A percentile compares a stretch with the other conserved stretches of the same genome.
Evolutionary conservation across 1,284 basidiomycete species (phyloP).

Genomic region (Wolfiporia cocos): DNA sequence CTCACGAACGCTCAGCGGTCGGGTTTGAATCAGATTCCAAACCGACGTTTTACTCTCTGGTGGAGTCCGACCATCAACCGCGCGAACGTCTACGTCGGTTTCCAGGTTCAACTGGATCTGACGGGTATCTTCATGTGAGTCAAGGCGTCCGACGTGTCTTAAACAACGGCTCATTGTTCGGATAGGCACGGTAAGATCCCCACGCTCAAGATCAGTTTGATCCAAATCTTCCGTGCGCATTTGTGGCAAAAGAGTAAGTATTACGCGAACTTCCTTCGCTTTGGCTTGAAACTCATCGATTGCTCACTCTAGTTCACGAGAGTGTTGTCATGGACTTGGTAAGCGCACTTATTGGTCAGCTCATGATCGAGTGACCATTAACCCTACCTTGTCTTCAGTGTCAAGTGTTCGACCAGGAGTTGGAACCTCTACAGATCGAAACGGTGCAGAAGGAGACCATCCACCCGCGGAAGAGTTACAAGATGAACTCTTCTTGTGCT

Average conservation of each 20-base stretch:
- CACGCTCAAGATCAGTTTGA: constrained; percentile 95
- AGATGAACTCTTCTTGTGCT: constrained; percentile 98
- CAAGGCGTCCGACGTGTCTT: neutral
- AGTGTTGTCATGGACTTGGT: constrained; percentile 96
- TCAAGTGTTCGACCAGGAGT: constrained; percentile 98
- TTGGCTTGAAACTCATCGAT: neutral
- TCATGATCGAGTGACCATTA: neutral
- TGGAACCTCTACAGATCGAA: constrained; percentile 98
- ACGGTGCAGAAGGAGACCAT: constrained; percentile 99
- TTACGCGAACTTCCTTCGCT: too few relatives aligned
- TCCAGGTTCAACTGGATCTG: constrained; percentile 98
- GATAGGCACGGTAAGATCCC: constrained; percentile 99
- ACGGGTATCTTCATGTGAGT: constrained; percentile 87
- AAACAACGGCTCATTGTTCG: too few relatives aligned
- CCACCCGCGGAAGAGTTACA: constrained; percentile 99
- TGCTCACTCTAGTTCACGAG: constrained; percentile 56
- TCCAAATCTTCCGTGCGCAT: constrained; percentile 99
- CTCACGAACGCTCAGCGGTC: constrained; percentile 94
- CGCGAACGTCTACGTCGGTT: constrained; percentile 98
- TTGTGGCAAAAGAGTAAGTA: constrained; percentile 97
- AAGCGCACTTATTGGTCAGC: constrained; percentile 25
- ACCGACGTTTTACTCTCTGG: constrained; percentile 99
- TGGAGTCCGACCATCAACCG: constrained; percentile 99
- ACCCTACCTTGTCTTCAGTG: constrained; percentile 39
- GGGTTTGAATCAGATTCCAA: constrained; percentile 97